Evolutionary conservation across 768 basidiomycete species (phyloP), one percentile per base, ranked within the genome.

Genomic region (Cubamyces sp.): DNA sequence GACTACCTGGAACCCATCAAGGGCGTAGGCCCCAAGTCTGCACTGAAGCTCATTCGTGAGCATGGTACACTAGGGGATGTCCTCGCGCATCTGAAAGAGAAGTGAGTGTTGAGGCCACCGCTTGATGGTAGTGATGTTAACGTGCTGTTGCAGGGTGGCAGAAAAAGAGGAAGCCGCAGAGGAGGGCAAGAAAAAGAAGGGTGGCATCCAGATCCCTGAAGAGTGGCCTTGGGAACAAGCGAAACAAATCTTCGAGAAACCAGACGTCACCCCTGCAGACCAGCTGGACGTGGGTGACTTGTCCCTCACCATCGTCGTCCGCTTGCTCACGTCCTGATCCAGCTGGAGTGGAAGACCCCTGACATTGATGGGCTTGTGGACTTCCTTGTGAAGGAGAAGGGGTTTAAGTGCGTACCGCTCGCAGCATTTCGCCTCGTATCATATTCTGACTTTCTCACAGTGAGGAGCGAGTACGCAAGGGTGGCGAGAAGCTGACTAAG

Each of bases 1-100:
- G 97, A 99, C 72, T 99, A 99, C 76, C 87, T 99, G 60, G 97
- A 99, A 73, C 97, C 97, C n/a, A 94, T 97, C 73, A 96, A 88
- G 74, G 97, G 97, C 2, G 79, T 99, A 45, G 97, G 97, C 26
- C 96, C 97, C 15, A 97, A 98, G 74, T 94, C 88, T 15, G 97
- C 96, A 3, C 79, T 97, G 53, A 99, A 98, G 76, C 84, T 98
- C 34, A 82, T 98, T 46, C 81, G 91, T 64, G 96, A 99, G 70
- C 78, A 92, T 61, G 87, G 87, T 9, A 80, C 81, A 11, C 81
- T 99, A 19, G 84, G 81, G 46, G 82, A 79, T 3, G 88, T 97
- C 40, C 78, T 97, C 39, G 84, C 87, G 60, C 87, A 93, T 69
- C 78, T 97, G 9, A 83, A 87, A 54, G 89, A 85, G 73, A 96